A percentile compares a stretch with the other conserved stretches of the same genome.
These are phyloP conservation scores for Magnaporthiopsis rhizophila DNA, from an alignment of 2,329 filamentous ascomycete genomes.

Conservation along the genomic window DNA sequence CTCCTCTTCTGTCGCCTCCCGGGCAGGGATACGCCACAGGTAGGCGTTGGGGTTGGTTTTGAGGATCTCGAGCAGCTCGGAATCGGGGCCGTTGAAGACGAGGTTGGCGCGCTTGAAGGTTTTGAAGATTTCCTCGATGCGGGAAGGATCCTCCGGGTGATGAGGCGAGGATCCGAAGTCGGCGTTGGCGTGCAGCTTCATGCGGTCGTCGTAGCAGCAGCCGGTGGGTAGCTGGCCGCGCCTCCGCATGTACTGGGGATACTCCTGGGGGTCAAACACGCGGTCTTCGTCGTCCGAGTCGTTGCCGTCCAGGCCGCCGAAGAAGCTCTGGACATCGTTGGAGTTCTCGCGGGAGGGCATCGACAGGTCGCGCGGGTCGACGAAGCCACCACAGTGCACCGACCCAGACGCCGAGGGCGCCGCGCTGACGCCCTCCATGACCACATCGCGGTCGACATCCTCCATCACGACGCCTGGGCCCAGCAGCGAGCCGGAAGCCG, in stretches of 20 bases:
- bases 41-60: conserved; percentile 48
- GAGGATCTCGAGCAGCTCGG: conserved; percentile 43
- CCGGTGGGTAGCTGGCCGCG: conserved; percentile 58
- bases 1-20: conserved; percentile 71
- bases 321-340: conserved; percentile 13
- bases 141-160: conserved; percentile 87
- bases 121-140: conserved; percentile 89
- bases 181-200: conserved; percentile 91
- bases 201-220: conserved; percentile 84
- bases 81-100: conserved; percentile 54
- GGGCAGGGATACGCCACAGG: conserved; percentile 70
- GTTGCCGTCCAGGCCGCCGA: conserved; percentile 16
- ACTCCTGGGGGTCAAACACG: conserved; percentile 24
- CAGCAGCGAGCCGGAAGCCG: not conserved
- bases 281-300: conserved; percentile 26
- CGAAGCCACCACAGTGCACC: conserved; percentile 24
- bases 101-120: conserved; percentile 77
- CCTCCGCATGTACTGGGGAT: conserved; percentile 26
- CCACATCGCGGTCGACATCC: conserved; percentile 13
- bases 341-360: conserved; percentile 7
- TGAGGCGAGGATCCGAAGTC: conserved; percentile 66
- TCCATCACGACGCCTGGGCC: not conserved
- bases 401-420: conserved; percentile 13
- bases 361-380: conserved; percentile 24
- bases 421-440: conserved; percentile 14